Conservation (phyloP, 495 filamentous ascomycete genomes). For the Aspergillus saccharolyticus region DNA sequence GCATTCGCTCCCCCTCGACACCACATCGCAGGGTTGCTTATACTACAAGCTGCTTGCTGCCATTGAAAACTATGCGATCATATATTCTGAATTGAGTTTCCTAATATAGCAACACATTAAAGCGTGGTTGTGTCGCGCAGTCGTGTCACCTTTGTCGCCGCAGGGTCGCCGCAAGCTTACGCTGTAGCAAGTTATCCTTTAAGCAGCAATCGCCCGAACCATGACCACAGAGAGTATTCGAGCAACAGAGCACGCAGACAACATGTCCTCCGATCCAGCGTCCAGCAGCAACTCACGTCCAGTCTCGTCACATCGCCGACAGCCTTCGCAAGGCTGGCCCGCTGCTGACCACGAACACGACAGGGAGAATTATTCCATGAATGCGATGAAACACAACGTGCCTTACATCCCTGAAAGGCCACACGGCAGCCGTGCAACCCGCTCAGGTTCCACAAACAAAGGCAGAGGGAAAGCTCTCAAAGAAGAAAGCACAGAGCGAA, state of each 20-base stretch:
- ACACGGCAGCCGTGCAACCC: slow-evolving; percentile 5
- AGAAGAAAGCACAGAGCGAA: slow-evolving; percentile 3
- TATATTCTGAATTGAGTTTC: not conserved
- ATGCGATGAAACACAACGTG: slow-evolving; percentile 55
- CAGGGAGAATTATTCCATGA: slow-evolving; percentile 36
- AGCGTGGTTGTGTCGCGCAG: too few species aligned
- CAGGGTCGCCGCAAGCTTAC: too few species aligned
- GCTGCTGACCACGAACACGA: slow-evolving; percentile 5
- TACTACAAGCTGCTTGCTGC: not conserved
- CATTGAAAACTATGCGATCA: not conserved
- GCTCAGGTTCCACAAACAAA: slow-evolving; percentile 21
- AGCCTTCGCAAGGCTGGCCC: slow-evolving; percentile 12
- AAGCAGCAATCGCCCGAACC: not conserved
- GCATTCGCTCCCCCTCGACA: not conserved
- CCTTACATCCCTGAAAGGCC: slow-evolving; percentile 40
- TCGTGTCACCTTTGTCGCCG: too few species aligned
- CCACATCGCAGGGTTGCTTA: not conserved
- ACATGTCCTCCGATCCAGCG: slow-evolving; percentile 42
- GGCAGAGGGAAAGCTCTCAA: slow-evolving; percentile 6
- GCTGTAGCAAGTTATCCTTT: not conserved
- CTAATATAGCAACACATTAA: not conserved
- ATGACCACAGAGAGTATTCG: slow-evolving; percentile 16
- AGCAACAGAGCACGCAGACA: slow-evolving; percentile 32
- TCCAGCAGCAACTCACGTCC: slow-evolving; percentile 40
- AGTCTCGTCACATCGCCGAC: slow-evolving; percentile 29